A percentile compares a stretch with the other conserved stretches of the same genome.
Evolutionary conservation across 1,284 basidiomycete genomes (phyloP).

Genomic region (Takashimella koratensis): DNA sequence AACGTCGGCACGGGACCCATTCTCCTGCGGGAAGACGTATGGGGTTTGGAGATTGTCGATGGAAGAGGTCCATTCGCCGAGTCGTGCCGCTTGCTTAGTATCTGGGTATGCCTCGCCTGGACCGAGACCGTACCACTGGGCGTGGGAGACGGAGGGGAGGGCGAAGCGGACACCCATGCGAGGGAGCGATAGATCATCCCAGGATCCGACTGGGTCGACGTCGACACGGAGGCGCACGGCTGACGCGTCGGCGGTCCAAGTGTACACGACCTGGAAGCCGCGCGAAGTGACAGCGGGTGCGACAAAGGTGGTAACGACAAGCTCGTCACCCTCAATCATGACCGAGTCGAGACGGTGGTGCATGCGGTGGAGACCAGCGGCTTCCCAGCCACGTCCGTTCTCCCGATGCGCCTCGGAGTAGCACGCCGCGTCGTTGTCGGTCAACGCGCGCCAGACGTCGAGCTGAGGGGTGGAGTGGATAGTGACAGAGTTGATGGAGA

Average conservation of each 20-base stretch:
- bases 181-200: conserved; percentile 11
- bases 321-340: neutral
- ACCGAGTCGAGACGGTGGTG: conserved; percentile 13
- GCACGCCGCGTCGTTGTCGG: conserved; percentile 31
- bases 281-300: conserved; percentile 7
- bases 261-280: conserved; percentile 11
- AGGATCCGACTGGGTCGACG: conserved; percentile 12
- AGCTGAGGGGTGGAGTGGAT: neutral
- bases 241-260: conserved; percentile 5
- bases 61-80: conserved; percentile 8
- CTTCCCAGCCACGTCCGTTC: conserved; percentile 4
- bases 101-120: conserved; percentile 21
- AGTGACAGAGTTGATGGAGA: conserved; percentile 3
- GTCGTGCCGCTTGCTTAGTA: conserved; percentile 2
- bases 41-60: conserved; percentile 20
- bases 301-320: conserved; percentile 10
- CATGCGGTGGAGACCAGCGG: conserved; percentile 13
- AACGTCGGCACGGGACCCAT: conserved; percentile 14
- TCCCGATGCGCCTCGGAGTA: neutral
- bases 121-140: conserved; percentile 17
- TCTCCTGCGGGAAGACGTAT: conserved; percentile 25
- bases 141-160: conserved; percentile 6
- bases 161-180: conserved; percentile 17
- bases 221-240: conserved; percentile 3
- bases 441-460: conserved; percentile 23